phyloP scores from a whole-genome alignment of 176 grass and related monocot species.

The Eragrostis curvula region DNA sequence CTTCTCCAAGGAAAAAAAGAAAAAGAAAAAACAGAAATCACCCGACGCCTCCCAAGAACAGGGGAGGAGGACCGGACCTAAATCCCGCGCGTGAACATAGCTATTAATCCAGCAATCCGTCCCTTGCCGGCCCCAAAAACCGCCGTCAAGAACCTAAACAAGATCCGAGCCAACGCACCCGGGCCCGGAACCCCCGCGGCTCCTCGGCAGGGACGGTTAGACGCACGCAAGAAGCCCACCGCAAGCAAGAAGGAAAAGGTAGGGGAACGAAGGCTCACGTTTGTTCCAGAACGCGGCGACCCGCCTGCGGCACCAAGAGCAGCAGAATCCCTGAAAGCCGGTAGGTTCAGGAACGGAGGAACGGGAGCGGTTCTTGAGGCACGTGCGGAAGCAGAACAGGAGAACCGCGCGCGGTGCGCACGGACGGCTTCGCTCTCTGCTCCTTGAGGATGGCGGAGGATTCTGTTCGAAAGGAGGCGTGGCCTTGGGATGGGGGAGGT shows the following conservation, averaged over 20 bases:
- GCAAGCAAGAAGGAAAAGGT: neutral
- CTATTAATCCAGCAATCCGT: neutral
- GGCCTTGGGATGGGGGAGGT: neutral
- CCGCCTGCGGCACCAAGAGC: neutral
- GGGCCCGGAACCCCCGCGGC: neutral
- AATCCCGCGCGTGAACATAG: neutral
- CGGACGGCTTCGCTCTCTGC: neutral
- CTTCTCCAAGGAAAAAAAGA: neutral
- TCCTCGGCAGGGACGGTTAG: neutral
- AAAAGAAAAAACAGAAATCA: neutral
- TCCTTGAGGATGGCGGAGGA: neutral
- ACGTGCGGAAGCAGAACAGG: neutral
- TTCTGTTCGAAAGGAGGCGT: neutral
- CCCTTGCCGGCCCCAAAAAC: neutral
- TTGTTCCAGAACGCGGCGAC: conserved; percentile 2
- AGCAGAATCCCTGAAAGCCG: neutral
- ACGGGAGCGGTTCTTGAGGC: neutral
- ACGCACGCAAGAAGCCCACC: too few relatives aligned
- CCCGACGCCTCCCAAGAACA: neutral
- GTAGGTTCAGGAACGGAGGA: neutral
- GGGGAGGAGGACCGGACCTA: neutral
- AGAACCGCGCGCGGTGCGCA: neutral
- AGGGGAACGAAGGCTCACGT: conserved; percentile 9
- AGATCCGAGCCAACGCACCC: neutral
- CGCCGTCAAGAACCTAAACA: neutral